Evolutionary conservation across 805 yeast species (phyloP).

Genomic region (Blastobotrys robertii): DNA sequence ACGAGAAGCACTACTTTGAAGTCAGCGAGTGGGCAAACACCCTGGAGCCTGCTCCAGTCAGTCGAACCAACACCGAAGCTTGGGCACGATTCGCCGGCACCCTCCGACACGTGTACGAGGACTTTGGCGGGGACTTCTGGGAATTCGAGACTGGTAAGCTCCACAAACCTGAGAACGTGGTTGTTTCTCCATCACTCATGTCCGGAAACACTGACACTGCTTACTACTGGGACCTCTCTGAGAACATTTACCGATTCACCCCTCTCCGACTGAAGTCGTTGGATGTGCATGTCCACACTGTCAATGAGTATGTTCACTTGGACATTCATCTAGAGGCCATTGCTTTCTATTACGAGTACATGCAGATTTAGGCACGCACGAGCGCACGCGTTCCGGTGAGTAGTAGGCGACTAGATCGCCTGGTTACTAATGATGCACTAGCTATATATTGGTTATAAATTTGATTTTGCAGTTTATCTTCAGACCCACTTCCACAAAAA

Average conservation of each 20-base stretch:
- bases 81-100: slow-evolving; percentile 58
- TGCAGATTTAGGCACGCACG: slow-evolving; percentile 1
- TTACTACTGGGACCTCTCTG: slow-evolving; percentile 52
- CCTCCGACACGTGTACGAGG: slow-evolving; percentile 52
- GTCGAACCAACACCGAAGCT: slow-evolving; percentile 33
- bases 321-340: slow-evolving; percentile 42
- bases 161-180: slow-evolving; percentile 28
- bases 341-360: slow-evolving; percentile 24
- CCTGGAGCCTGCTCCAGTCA: slow-evolving; percentile 42
- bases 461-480: not conserved
- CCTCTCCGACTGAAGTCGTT: slow-evolving; percentile 6
- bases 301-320: slow-evolving; percentile 48
- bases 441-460: not conserved
- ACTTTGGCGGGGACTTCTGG: slow-evolving; percentile 28
- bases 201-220: slow-evolving; percentile 66
- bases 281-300: slow-evolving; percentile 43
- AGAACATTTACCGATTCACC: slow-evolving; percentile 48
- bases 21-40: slow-evolving; percentile 1
- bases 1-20: slow-evolving; percentile 2
- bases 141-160: slow-evolving; percentile 8
- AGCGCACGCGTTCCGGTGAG: too few species aligned
- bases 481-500: not conserved
- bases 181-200: slow-evolving; percentile 50
- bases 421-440: not conserved
- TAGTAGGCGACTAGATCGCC: too few species aligned